These are phyloP conservation scores for Podila horticola DNA, from an alignment of 192 early-diverging fungal genomes.

Conservation along the genomic window DNA sequence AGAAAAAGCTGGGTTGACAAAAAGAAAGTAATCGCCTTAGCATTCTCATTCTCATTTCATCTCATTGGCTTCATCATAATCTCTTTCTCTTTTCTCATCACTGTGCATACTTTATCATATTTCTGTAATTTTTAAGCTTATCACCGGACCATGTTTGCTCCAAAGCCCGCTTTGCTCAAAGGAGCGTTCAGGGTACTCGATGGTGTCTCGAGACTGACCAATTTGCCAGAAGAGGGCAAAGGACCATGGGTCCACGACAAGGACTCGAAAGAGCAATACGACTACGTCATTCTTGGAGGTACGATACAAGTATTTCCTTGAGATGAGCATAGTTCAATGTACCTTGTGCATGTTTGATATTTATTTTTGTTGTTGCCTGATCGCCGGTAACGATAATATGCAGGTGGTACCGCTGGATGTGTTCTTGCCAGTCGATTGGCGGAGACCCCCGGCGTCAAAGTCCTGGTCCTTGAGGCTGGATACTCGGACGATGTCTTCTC, in stretches of 20 bases:
- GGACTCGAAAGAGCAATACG: conserved; percentile 4
- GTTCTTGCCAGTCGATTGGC: conserved; percentile 38
- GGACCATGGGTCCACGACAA: conserved; percentile 6
- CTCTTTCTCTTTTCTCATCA: neutral
- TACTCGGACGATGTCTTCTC: conserved; percentile 30
- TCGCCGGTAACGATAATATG: too few relatives aligned
- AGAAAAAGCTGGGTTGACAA: too few relatives aligned
- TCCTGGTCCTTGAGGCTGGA: conserved; percentile 35
- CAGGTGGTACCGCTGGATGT: conserved; percentile 50
- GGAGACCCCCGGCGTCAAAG: conserved; percentile 36
- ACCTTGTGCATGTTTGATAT: too few relatives aligned
- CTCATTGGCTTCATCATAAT: neutral
- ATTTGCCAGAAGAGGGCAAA: neutral
- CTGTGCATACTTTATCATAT: neutral
- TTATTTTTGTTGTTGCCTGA: too few relatives aligned
- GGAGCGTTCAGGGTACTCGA: neutral
- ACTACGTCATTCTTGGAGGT: conserved; percentile 16
- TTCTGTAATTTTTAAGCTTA: neutral
- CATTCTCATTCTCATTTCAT: neutral
- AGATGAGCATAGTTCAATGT: too few relatives aligned
- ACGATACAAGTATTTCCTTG: neutral
- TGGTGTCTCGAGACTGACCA: neutral
- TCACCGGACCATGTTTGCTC: neutral
- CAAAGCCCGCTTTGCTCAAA: too few relatives aligned
- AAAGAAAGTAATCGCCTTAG: too few relatives aligned